Conservation (phyloP, 2,329 filamentous ascomycete species). For the Pyrenophora seminiperda region DNA sequence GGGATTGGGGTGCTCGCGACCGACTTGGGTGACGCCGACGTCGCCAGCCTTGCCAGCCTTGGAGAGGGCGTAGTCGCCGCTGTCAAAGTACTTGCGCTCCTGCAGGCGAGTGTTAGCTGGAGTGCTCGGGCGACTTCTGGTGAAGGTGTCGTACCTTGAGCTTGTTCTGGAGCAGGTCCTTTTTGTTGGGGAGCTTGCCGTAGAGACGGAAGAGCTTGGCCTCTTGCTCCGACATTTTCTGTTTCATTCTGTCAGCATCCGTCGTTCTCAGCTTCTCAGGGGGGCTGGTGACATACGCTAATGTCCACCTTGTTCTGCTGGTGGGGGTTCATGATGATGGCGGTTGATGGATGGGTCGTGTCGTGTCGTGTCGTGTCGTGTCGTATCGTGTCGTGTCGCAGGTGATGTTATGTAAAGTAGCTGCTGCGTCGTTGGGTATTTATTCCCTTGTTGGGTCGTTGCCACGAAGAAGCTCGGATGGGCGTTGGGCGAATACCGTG, state of each 20-base stretch:
- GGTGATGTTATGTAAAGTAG: constrained; percentile 22
- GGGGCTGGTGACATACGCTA: constrained; percentile 67
- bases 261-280: neutral
- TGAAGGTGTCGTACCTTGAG: constrained; percentile 67
- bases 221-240: constrained; percentile 94
- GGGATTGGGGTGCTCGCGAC: constrained; percentile 90
- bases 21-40: constrained; percentile 90
- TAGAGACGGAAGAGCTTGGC: constrained; percentile 96
- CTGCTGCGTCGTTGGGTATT: constrained; percentile 24
- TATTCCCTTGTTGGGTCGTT: constrained; percentile 38
- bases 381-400: constrained; percentile 9
- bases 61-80: constrained; percentile 92
- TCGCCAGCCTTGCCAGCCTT: constrained; percentile 97
- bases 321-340: constrained; percentile 88
- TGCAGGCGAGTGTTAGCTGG: constrained; percentile 36
- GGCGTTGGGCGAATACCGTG: constrained; percentile 31
- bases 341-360: constrained; percentile 13
- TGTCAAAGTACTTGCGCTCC: constrained; percentile 97
- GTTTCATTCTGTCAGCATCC: constrained; percentile 30
- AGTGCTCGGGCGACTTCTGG: neutral
- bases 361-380: no score
- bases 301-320: constrained; percentile 99
- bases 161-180: constrained; percentile 96
- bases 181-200: constrained; percentile 95
- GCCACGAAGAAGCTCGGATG: constrained; percentile 27